Evolutionary conservation across 2,329 filamentous ascomycete species (phyloP).

Genomic region (Diaporthe humulicola): DNA sequence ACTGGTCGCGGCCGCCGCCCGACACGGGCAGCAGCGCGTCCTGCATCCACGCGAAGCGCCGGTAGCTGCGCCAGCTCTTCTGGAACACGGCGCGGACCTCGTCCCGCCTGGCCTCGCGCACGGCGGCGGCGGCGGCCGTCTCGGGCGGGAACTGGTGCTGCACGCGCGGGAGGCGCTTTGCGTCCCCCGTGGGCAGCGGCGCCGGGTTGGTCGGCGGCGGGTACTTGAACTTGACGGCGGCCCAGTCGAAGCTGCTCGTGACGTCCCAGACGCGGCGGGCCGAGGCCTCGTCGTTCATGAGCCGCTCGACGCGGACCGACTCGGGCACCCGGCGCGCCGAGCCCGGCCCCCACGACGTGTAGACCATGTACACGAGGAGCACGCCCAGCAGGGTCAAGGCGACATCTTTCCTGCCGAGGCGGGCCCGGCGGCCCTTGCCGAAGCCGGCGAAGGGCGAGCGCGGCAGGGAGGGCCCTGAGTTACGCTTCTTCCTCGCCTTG

Average conservation of each 20-base stretch:
- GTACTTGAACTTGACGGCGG: conserved; percentile 46
- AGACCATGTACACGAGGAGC: conserved; percentile 36
- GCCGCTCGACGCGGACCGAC: conserved; percentile 44
- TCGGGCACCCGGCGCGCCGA: background rate
- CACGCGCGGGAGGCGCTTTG: conserved; percentile 48
- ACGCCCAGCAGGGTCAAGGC: conserved; percentile 27
- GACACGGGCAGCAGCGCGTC: conserved; percentile 62
- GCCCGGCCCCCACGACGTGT: conserved; percentile 5
- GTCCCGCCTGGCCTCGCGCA: conserved; percentile 49
- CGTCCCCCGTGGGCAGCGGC: conserved; percentile 44
- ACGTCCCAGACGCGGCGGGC: conserved; percentile 19
- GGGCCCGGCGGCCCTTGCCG: conserved; percentile 21
- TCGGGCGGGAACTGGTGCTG: conserved; percentile 51
- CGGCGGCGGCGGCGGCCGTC: conserved; percentile 41
- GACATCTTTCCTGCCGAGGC: conserved; percentile 17
- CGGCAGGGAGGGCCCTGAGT: conserved; percentile 16
- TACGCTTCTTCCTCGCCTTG: conserved; percentile 21
- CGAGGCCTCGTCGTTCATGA: conserved; percentile 49
- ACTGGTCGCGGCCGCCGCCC: conserved; percentile 56
- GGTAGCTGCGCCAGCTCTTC: conserved; percentile 59
- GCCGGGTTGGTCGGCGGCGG: conserved; percentile 42
- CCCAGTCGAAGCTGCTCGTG: conserved; percentile 55
- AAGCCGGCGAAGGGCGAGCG: conserved; percentile 21
- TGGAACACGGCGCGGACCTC: conserved; percentile 52
- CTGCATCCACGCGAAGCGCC: conserved; percentile 60